Base-by-base conservation (phyloP, 176 grass and related monocot species). In the Eleusine indica region DNA sequence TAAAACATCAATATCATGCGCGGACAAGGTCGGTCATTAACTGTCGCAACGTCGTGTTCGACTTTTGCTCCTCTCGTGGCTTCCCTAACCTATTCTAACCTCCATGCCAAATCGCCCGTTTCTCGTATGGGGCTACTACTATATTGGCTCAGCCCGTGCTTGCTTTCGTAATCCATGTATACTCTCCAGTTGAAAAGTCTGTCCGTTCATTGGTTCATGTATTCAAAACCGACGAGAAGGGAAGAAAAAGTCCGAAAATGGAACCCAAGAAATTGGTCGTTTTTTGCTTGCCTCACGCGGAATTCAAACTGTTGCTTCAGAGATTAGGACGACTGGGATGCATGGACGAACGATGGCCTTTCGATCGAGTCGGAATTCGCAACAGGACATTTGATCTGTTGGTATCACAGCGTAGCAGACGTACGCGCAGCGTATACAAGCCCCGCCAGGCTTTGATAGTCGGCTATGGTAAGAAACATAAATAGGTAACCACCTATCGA, bases 241-340 rank as follows among this genome's bases (percentile, higher is more conserved):
- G 48, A 0, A 8, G 25, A 81, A 70, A 39, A 16, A 12, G 51
- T 62, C 53, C 39, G 32, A 62, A 32, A 71, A 21, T 9, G 10
- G 16, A 47, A 46, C 7, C 22, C 2, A 72, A 43, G 39, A 62
- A 82, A 35, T 15, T 30, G 22, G 67, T 62, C 40, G 17, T 3
- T 73, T 73, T 73, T 63, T 4, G 28, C 53, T 82, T 82, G 68
- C 53, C 12, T 61, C 52, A 37, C 68, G 68, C 80, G 54, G 38
- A 44, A 61, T 76, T 68, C 29, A 69, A 77, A 35, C 38, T 5
- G 60, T 40, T 75, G 71, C 47, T 29, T 42, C 13, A 35, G 52
- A 30, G 25, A 17, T 12, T 75, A 0, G 12, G 21, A 28, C 73
- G 81, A 75, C 37, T 52, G 32, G 3, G 46, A 83, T 11, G 10